These are phyloP conservation scores for Selaginella tamariscina DNA, from an alignment of 75 land plant species.

Conservation along the genomic window DNA sequence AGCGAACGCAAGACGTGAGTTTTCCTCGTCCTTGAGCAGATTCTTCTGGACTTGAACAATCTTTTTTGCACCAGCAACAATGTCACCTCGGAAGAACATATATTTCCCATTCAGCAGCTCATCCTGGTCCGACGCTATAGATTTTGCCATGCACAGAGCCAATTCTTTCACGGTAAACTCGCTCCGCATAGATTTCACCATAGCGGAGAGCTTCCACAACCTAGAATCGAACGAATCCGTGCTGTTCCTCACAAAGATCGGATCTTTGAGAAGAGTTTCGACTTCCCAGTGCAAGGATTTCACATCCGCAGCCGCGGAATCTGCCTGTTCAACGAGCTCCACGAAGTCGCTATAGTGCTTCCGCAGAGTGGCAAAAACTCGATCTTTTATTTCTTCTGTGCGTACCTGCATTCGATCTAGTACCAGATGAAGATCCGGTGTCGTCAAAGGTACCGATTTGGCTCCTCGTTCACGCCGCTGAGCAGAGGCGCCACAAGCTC, in stretches of 20 bases:
- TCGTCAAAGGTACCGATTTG: constrained; percentile 50
- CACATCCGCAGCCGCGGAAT: constrained; percentile 21
- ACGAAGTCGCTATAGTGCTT: constrained; percentile 40
- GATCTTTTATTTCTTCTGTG: constrained; percentile 58
- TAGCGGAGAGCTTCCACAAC: not conserved
- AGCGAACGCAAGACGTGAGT: not conserved
- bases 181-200: not conserved
- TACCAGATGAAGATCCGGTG: constrained; percentile 82
- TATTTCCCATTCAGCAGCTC: not conserved
- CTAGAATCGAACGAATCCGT: not conserved
- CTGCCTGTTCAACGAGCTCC: constrained; percentile 28
- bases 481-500: not conserved
- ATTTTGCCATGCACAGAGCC: not conserved
- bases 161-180: not conserved
- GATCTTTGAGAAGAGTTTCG: constrained; percentile 18
- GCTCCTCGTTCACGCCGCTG: not conserved
- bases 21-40: not conserved
- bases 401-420: constrained; percentile 48
- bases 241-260: not conserved
- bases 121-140: not conserved
- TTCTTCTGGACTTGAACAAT: not conserved
- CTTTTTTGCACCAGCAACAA: not conserved
- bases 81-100: not conserved
- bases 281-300: constrained; percentile 20
- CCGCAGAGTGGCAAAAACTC: constrained; percentile 35